Evolutionary conservation across 768 basidiomycete genomes (phyloP).

Genomic region (Lactifluus volemus): DNA sequence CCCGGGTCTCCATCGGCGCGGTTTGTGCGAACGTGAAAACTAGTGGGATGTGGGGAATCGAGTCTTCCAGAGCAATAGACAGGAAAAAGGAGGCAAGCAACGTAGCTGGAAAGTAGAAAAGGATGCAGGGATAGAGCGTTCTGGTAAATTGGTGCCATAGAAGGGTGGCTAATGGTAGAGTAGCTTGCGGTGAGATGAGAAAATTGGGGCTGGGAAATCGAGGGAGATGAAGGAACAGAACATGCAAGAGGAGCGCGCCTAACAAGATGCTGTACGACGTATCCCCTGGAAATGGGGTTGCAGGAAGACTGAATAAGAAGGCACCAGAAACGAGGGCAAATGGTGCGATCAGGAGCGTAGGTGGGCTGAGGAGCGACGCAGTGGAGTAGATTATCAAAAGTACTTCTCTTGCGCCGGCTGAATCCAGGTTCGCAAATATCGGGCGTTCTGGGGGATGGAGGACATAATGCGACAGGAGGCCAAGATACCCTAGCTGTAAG

Average conservation of each 20-base stretch:
- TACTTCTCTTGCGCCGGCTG: slow-evolving; percentile 29
- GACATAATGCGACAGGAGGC: slow-evolving; percentile 30
- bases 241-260: slow-evolving; percentile 32
- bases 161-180: slow-evolving; percentile 40
- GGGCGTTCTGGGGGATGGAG: slow-evolving; percentile 31
- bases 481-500: slow-evolving; percentile 33
- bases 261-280: slow-evolving; percentile 35
- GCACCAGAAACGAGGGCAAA: slow-evolving; percentile 33
- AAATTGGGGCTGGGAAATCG: slow-evolving; percentile 36
- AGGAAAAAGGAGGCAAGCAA: slow-evolving; percentile 36
- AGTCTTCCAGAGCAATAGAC: slow-evolving; percentile 39
- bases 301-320: slow-evolving; percentile 35
- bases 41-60: slow-evolving; percentile 13
- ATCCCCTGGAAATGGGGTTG: slow-evolving; percentile 34
- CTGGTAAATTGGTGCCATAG: slow-evolving; percentile 32
- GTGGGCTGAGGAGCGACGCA: slow-evolving; percentile 29
- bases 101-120: slow-evolving; percentile 44
- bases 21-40: slow-evolving; percentile 11
- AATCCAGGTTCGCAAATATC: slow-evolving; percentile 20
- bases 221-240: slow-evolving; percentile 41
- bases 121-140: slow-evolving; percentile 32
- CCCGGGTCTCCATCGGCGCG: slow-evolving; percentile 42
- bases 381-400: slow-evolving; percentile 33
- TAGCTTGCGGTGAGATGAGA: slow-evolving; percentile 31
- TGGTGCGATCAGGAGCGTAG: slow-evolving; percentile 29